Evolutionary conservation across 2,329 filamentous ascomycete genomes (phyloP).

Genomic region (Botrytis galanthina): DNA sequence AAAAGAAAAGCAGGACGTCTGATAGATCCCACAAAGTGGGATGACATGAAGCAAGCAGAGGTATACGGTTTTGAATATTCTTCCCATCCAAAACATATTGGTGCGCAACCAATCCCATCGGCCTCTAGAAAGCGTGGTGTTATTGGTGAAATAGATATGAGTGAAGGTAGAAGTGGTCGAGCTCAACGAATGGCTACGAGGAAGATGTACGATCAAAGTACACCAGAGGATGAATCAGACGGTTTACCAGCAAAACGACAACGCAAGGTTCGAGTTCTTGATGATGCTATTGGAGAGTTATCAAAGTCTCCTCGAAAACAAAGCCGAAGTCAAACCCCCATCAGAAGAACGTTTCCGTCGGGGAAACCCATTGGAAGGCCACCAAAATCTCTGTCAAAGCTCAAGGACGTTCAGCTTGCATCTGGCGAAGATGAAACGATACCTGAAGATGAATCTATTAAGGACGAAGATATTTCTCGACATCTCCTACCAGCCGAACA

Average conservation of each 20-base stretch:
- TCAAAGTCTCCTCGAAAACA: slow-evolving; percentile 21
- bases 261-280: slow-evolving; percentile 30
- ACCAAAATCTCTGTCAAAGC: slow-evolving; percentile 34
- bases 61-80: slow-evolving; percentile 62
- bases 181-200: slow-evolving; percentile 29
- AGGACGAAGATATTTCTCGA: slow-evolving; percentile 22
- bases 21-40: slow-evolving; percentile 33
- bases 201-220: slow-evolving; percentile 31
- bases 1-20: slow-evolving; percentile 31
- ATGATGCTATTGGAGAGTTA: slow-evolving; percentile 26
- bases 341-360: slow-evolving; percentile 33
- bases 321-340: slow-evolving; percentile 29
- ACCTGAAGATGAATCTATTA: slow-evolving; percentile 18
- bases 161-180: slow-evolving; percentile 31
- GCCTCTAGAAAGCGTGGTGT: slow-evolving; percentile 22
- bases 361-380: slow-evolving; percentile 38
- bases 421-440: slow-evolving; percentile 21
- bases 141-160: slow-evolving; percentile 19
- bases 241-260: slow-evolving; percentile 33
- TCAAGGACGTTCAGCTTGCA: slow-evolving; percentile 31
- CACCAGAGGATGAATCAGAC: slow-evolving; percentile 33
- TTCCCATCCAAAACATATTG: slow-evolving; percentile 55
- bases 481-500: slow-evolving; percentile 30
- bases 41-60: slow-evolving; percentile 53
- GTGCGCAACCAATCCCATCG: slow-evolving; percentile 52